Percentiles rank a stretch among this genome's conserved stretches.
These are phyloP conservation scores for Curvularia sp. DNA, from an alignment of 2,329 filamentous ascomycete species.

Conservation along the genomic window DNA sequence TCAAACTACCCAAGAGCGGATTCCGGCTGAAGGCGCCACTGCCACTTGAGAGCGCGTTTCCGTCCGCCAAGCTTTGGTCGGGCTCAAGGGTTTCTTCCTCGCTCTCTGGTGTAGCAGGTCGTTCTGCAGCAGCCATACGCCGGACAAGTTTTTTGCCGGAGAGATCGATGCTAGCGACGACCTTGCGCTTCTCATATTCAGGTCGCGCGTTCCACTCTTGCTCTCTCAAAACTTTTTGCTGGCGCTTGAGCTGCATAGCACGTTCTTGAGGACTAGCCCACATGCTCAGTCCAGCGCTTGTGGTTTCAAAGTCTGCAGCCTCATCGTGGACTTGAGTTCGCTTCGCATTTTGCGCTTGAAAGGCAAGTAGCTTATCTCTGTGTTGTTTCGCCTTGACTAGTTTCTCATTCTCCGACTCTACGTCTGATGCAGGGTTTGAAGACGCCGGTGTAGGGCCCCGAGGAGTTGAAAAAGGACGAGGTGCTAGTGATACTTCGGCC, in stretches of 20 bases:
- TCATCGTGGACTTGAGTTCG: constrained; percentile 88
- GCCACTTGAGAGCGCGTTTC: constrained; percentile 33
- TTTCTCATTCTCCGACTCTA: constrained; percentile 62
- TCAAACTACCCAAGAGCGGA: constrained; percentile 69
- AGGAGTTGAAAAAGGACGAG: constrained; percentile 64
- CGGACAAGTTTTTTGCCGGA: constrained; percentile 78
- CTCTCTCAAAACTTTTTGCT: constrained; percentile 82
- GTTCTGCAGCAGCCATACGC: constrained; percentile 68
- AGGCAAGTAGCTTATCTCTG: constrained; percentile 79
- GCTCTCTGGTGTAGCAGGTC: constrained; percentile 61
- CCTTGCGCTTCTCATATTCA: constrained; percentile 86
- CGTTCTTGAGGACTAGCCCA: constrained; percentile 87
- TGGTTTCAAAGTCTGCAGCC: constrained; percentile 75
- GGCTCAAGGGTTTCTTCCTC: constrained; percentile 57
- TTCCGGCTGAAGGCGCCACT: constrained; percentile 73
- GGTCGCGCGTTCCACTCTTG: constrained; percentile 85
- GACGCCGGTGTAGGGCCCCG: constrained; percentile 45
- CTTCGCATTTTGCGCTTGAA: constrained; percentile 84
- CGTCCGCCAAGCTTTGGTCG: constrained; percentile 37
- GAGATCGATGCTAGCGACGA: constrained; percentile 85
- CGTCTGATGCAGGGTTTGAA: constrained; percentile 49
- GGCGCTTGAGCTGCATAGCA: constrained; percentile 81
- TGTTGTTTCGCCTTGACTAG: constrained; percentile 76
- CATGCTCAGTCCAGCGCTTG: constrained; percentile 69
- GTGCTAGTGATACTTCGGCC: constrained; percentile 68